Base-by-base conservation (phyloP, 305 asterid species). In the Petunia hybrid region DNA sequence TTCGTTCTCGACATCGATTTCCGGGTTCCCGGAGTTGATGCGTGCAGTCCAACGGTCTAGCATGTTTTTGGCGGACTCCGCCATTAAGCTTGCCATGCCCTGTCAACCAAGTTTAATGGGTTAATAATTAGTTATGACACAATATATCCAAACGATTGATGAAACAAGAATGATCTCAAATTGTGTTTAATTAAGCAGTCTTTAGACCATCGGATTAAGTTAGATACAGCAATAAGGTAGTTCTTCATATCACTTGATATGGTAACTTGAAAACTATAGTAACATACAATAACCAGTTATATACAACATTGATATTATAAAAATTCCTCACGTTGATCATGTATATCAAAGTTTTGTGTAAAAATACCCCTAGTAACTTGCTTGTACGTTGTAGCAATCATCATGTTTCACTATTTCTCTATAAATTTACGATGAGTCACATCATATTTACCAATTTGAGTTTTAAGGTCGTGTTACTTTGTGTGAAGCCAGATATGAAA, bases 41-140 rank as follows among this genome's bases (percentile, higher is more conserved):
- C 68, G 84, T 46, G 31, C 22, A 10, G 86, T 65, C 99, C 98
- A 95, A 38, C 94, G 83, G 60, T 91, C 88, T 64, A 95, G 35
- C 97, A 91, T 95, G 65, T 80, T 83, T 0, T 79, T 92, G 1
- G 91, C 85, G 1, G 98, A 90, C 9, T 92, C 97, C 73, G 83
- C 87, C 97, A 95, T 95, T 76, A 89, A 78, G 83, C 91, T 85
- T 60, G 92, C 74, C 99, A 95, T 95, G 1, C 89, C 93, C 99
- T 95, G 85, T 66, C 39, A 22, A 67, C 6, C 67, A 48, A 41
- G n/a, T n/a, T 3, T 6, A n/a, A 4, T 55, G 51, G 59, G 56
- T 77, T 35, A 77, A 65, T 66, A 67, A 42, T 42, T 41, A 66
- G 8, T 66, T 22, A 22, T 22, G 31, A 22, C 31, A 22, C 31